Evolutionary conservation across 2,329 filamentous ascomycete genomes (phyloP), one percentile per base, ranked within the genome.

Genomic region (Fonsecaea erecta): DNA sequence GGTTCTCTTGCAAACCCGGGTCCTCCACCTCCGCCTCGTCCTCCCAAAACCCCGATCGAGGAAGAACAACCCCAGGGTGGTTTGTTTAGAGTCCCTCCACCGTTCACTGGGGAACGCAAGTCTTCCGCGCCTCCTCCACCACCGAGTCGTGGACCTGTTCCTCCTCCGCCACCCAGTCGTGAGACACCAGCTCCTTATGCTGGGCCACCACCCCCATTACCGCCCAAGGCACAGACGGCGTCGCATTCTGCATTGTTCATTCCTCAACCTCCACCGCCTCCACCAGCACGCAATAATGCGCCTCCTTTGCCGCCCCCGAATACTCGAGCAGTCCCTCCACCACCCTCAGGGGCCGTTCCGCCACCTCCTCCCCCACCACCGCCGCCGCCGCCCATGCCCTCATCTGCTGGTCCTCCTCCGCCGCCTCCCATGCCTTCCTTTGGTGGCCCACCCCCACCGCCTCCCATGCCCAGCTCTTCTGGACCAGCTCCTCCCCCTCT

Each of bases 11-110:
- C 81, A 9, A 81, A 81, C 55, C 82, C 87, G 32, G 88, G 85
- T 1, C 89, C 89, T 30, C 86, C 88, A 26, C 88, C 89, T 40
- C 89, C 89, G 11, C 88, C 87, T 14, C 81, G 87, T 64, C 90
- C 90, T 11, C 85, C 88, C 3, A 91, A 92, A 77, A 88, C 87
- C 7, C 85, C 90, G 1, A 80, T 92, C 58, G 89, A 92, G 46
- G 90, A 93, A 28, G 80, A 82, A 12, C 57, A 60, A n/a, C 82
- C 84, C 53, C 77, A 78, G 37, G 83, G 85, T 60, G 89, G 57
- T 35, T 37, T 83, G 70, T 93, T 92, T 73, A 86, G 85, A 35
- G 91, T 96, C 5, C 92, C 93, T 62, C 93, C 93, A 6, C 87
- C 91, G 2, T 96, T 96, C 73, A 74, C 84, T 55, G 89, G 90